Base-by-base conservation (phyloP, 805 yeast genomes). In the Hanseniaspora hatyaiensis region DNA sequence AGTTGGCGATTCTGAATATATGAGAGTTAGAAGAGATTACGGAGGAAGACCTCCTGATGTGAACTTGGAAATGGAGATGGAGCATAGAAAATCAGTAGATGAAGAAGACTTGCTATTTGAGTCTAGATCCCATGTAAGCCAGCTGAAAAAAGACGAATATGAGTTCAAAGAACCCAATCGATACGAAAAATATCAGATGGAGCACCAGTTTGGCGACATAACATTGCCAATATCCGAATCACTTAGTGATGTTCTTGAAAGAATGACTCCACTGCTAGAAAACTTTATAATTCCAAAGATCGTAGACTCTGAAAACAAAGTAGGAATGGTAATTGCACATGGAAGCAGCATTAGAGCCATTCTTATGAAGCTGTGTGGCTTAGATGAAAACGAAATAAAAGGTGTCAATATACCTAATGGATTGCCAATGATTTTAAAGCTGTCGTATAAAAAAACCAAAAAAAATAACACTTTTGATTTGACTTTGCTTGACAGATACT, bases 401-500 rank as follows among this genome's bases (percentile, higher is more conserved):
- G 73, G 76, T 41, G 72, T 83, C 53, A 82, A 83, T 66, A 80
- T 83, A 48, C 92, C 94, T 24, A 83, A 86, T 58, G 92, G 87
- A 49, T 81, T 82, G 44, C 94, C 94, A 39, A 69, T 83, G 63
- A 79, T 78, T 42, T 67, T 82, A 54, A 79, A 78, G 56, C 65
- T 82, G 55, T 77, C 42, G 2, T 34, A 29, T 12, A 11, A 32
- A 19, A n/a, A 28, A 9, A 18, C 13, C 12, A 18, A 20, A 44
- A 16, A 38, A 18, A 24, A 31, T 8, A 8, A 77, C 56, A 73
- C 69, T 41, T 57, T 66, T 19, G 53, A 56, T 23, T 52, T 69
- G 69, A 60, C 63, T 65, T 57, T 75, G 71, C 57, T 67, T 66
- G 56, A 70, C 65, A 60, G 74, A 72, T 75, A 72, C 59, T 83